A percentile compares a stretch with the other conserved stretches of the same genome.
phyloP scores from a whole-genome alignment of 345 rosid genomes.

The Euphorbia tirucalli region DNA sequence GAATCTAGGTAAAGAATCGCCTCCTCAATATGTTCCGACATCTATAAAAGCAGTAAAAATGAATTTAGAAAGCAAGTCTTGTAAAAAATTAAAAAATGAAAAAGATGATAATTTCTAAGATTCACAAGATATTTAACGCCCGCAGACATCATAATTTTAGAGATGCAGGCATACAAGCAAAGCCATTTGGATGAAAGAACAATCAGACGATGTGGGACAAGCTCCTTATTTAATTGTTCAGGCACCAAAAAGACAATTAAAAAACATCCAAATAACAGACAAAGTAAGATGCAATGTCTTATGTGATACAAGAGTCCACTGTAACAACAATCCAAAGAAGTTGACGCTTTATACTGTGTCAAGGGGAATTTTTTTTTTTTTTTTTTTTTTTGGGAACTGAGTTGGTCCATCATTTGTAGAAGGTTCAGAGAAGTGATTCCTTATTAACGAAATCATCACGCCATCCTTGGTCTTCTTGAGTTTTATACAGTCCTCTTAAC shows the following conservation, averaged over 20 bases:
- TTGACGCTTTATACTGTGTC: background rate
- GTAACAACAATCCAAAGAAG: background rate
- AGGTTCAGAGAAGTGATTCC: background rate
- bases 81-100: background rate
- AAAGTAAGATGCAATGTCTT: background rate
- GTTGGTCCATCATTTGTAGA: background rate
- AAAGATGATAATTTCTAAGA: background rate
- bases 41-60: constrained; percentile 32
- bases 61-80: background rate
- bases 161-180: background rate
- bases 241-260: background rate
- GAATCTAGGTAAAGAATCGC: constrained; percentile 78
- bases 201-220: background rate
- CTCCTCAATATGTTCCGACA: constrained; percentile 64
- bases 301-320: background rate
- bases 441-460: background rate
- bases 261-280: background rate
- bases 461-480: background rate
- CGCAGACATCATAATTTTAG: background rate
- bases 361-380: background rate
- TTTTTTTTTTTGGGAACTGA: background rate
- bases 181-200: background rate
- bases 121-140: background rate
- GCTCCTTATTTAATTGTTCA: background rate
- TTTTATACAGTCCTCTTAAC: background rate